Base-by-base conservation (phyloP, 31 red algal species). In the Porphyra umbilicalis region DNA sequence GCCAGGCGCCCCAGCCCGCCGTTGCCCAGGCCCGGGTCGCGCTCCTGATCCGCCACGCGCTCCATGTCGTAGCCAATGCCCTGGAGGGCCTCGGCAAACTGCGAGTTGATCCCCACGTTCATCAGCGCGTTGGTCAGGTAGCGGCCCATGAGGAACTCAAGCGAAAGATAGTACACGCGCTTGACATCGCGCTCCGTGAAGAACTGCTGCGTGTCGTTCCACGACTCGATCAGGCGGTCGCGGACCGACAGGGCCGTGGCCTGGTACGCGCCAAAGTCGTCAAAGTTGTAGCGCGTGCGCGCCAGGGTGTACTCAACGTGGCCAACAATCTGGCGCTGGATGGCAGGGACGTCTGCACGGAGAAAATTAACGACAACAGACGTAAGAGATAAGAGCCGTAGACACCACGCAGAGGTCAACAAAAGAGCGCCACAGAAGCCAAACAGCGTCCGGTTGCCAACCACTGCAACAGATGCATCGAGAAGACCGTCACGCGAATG, bases 171-270 rank as follows among this genome's bases (percentile, higher is more conserved):
- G 82, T 96, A 99, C 13, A 94, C 93, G 37, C 93, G 88, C 85
- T 95, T 95, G 32, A 90, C 90, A 89, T 94, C 97, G 32, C 76
- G 75, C 77, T 99, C 97, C 9, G 92, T 95, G 84, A 95, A 96
- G 80, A 89, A 95, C 88, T 99, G 92, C 82, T 96, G 97, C 7
- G 97, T 99, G 77, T 95, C 97, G 85, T 94, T 99, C 97, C 97
- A 99, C 25, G 88, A 85, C 79, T 99, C 97, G 88, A 99, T 94
- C 32, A 99, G 81, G 34, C 95, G 85, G 75, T 97, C 91, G 84
- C 88, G 44, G n/a, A n/a, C n/a, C n/a, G n/a, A n/a, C n/a, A 90
- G 84, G 9, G 91, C 91, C 39, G 89, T 90, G 29, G 94, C 94
- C 40, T 91, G 90, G 46, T 98, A 98, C 93, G 25, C 93, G 80